Percentiles rank a stretch among this genome's conserved stretches.
Evolutionary conservation across 1,284 basidiomycete species (phyloP).

Genomic region (Pseudozyma thailandica): DNA sequence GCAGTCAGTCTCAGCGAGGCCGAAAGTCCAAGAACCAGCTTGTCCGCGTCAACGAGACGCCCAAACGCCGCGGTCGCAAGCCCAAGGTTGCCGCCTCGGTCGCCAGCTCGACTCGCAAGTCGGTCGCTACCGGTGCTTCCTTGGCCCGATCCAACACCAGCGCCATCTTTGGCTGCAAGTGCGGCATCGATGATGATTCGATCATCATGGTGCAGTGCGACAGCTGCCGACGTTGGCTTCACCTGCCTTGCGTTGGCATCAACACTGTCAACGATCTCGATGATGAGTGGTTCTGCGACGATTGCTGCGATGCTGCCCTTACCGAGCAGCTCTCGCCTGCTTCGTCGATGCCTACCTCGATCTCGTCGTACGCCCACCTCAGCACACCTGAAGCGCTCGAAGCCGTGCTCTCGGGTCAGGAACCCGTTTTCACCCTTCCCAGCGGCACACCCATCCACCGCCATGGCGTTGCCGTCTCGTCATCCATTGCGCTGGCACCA

Average conservation of each 20-base stretch:
- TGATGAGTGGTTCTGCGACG: slow-evolving; percentile 66
- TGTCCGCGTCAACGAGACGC: slow-evolving; percentile 21
- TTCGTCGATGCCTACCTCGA: slow-evolving; percentile 39
- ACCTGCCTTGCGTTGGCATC: slow-evolving; percentile 66
- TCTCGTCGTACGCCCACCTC: slow-evolving; percentile 44
- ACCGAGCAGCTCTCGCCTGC: slow-evolving; percentile 45
- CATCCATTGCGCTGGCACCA: slow-evolving; percentile 55
- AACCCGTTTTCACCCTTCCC: slow-evolving; percentile 46
- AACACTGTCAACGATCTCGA: slow-evolving; percentile 58
- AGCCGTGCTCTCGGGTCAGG: slow-evolving; percentile 36
- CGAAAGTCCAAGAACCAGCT: slow-evolving; percentile 34
- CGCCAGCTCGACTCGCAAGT: slow-evolving; percentile 39
- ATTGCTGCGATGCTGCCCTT: slow-evolving; percentile 47
- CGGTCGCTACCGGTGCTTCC: slow-evolving; percentile 43
- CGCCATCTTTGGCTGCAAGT: slow-evolving; percentile 53
- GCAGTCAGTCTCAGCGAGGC: slow-evolving; percentile 25
- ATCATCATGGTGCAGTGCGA: slow-evolving; percentile 68
- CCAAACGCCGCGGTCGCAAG: slow-evolving; percentile 42
- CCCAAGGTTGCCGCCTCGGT: slow-evolving; percentile 28
- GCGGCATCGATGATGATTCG: slow-evolving; percentile 49
- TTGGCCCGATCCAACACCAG: slow-evolving; percentile 35
- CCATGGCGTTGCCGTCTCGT: slow-evolving; percentile 45
- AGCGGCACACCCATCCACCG: slow-evolving; percentile 49
- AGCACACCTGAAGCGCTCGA: slow-evolving; percentile 48
- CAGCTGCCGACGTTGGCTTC: slow-evolving; percentile 64